Evolutionary conservation across 805 yeast genomes (phyloP), one percentile per base, ranked within the genome.

Genomic region (Barnettozyma botsteinii): DNA sequence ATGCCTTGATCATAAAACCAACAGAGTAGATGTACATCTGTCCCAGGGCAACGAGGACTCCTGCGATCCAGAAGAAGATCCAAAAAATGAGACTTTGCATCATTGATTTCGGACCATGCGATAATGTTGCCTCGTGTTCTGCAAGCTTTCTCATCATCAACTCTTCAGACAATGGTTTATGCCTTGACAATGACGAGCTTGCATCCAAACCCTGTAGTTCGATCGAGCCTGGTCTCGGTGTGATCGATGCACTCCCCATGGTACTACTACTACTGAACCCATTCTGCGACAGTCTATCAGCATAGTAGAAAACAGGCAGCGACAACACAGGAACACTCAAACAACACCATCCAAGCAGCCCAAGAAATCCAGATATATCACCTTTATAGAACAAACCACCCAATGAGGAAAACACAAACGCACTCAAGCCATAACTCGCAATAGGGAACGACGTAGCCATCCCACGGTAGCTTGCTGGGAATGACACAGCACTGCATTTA

Each of bases 11-110:
- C 50, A 83, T 73, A 51, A 78, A 81, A 0, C 94, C 94, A 28
- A 83, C 75, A 0, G 85, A 75, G 49, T 78, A 81, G 30, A 84
- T 84, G 55, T 79, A 85, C 73, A 81, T 74, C 51, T 83, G 91
- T 21, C 88, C 83, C 41, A 77, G 56, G 0, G 87, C 89, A 9
- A 83, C 75, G 14, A 75, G 53, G 17, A 80, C 47, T 1, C 86
- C 76, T 23, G 80, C 62, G 14, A 75, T 59, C 2, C 65, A 19
- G 29, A 70, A 68, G 40, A 80, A 70, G 6, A 67, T 54, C 70
- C 85, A 71, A 51, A 78, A 83, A 14, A 62, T 59, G 0, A 49
- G 32, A 18, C 52, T 48, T 13, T 40, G 55, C 12, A 65, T 38
- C 4, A 69, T 47, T 8, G 49, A 47, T 1, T 31, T 15, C 6